Evolutionary conservation across 805 yeast species (phyloP).

Genomic region (Kregervanrija fluxuum): DNA sequence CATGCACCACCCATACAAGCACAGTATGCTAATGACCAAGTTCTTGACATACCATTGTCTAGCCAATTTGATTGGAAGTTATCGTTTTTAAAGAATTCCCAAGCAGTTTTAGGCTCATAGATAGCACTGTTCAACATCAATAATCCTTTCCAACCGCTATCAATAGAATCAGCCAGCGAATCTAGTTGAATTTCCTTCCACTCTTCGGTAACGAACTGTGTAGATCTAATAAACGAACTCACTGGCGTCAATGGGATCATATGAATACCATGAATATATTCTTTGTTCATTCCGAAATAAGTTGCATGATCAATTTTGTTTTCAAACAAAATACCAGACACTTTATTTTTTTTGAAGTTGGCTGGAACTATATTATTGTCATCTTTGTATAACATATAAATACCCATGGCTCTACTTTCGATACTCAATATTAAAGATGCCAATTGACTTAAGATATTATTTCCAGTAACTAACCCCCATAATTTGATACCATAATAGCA

Average conservation of each 20-base stretch:
- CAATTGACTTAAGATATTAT: slow-evolving; percentile 43
- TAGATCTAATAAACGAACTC: slow-evolving; percentile 47
- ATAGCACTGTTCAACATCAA: slow-evolving; percentile 38
- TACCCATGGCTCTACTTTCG: slow-evolving; percentile 45
- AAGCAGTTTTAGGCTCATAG: slow-evolving; percentile 34
- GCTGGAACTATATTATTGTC: slow-evolving; percentile 46
- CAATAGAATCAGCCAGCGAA: slow-evolving; percentile 32
- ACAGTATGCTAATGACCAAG: slow-evolving; percentile 55
- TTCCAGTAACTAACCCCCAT: slow-evolving; percentile 58
- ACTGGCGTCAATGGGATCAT: slow-evolving; percentile 68
- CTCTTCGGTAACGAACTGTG: slow-evolving; percentile 42
- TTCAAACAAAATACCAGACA: slow-evolving; percentile 63
- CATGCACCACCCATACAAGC: slow-evolving; percentile 38
- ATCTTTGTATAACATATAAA: slow-evolving; percentile 44
- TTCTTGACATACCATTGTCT: slow-evolving; percentile 56
- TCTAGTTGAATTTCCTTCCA: slow-evolving; percentile 28
- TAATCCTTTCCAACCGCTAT: slow-evolving; percentile 63
- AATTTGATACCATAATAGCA: slow-evolving; percentile 61
- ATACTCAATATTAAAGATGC: slow-evolving; percentile 55
- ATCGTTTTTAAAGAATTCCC: slow-evolving; percentile 33
- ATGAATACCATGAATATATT: slow-evolving; percentile 72
- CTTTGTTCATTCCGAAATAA: slow-evolving; percentile 53
- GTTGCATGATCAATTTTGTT: slow-evolving; percentile 70
- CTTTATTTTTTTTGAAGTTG: slow-evolving; percentile 48
- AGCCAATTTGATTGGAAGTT: slow-evolving; percentile 32